Conservation (phyloP, 257 asterid species). For the Echites panduratus region DNA sequence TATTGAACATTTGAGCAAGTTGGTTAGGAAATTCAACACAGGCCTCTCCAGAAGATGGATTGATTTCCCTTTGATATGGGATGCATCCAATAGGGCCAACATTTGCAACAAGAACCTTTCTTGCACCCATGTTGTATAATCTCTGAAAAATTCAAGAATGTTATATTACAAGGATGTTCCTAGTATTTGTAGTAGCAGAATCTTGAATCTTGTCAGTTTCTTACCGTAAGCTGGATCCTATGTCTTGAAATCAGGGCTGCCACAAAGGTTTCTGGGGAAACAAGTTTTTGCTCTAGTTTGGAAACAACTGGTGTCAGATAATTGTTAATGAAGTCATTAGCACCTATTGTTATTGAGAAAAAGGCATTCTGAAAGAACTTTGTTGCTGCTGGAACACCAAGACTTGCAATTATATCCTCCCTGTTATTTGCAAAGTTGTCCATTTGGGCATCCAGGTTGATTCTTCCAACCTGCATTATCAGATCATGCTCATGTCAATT, state of each 20-base stretch:
- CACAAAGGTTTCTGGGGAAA: slow-evolving; percentile 49
- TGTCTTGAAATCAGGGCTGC: slow-evolving; percentile 52
- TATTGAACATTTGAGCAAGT: slow-evolving; percentile 52
- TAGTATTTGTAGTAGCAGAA: neutral
- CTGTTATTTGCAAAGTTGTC: slow-evolving; percentile 68
- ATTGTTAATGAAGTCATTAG: slow-evolving; percentile 82
- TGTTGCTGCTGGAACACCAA: slow-evolving; percentile 34
- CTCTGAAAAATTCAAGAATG: slow-evolving; percentile 35
- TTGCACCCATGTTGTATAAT: slow-evolving; percentile 54
- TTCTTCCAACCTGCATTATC: slow-evolving; percentile 54
- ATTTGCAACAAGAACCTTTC: slow-evolving; percentile 48
- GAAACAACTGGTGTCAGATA: slow-evolving; percentile 46
- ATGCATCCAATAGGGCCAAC: slow-evolving; percentile 88
- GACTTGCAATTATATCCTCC: slow-evolving; percentile 40
- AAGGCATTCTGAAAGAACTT: slow-evolving; percentile 35
- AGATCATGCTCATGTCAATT: neutral
- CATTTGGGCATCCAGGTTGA: slow-evolving; percentile 67
- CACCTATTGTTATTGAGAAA: slow-evolving; percentile 58
- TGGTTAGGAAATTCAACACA: slow-evolving; percentile 55
- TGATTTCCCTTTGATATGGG: slow-evolving; percentile 59
- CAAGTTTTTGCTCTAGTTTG: slow-evolving; percentile 25
- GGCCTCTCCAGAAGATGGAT: slow-evolving; percentile 43
- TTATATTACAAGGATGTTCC: neutral
- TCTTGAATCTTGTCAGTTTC: neutral
- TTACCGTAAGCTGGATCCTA: slow-evolving; percentile 52